These are phyloP conservation scores for Penicillium subrubescens DNA, from an alignment of 495 filamentous ascomycete genomes.

Conservation along the genomic window DNA sequence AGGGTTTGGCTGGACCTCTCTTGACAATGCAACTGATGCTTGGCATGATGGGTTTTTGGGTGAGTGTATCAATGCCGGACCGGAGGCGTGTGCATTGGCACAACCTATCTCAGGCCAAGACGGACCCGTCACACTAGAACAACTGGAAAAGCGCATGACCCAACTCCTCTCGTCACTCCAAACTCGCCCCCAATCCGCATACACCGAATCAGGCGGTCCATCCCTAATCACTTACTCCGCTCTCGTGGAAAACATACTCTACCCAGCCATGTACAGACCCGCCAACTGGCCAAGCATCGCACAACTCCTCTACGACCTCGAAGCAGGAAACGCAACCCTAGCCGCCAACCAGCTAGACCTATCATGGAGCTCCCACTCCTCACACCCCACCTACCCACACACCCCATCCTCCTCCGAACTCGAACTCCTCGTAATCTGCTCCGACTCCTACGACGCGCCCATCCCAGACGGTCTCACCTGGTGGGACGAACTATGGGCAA, in stretches of 20 bases:
- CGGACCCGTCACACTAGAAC: constrained; percentile 11
- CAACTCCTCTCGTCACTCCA: constrained; percentile 15
- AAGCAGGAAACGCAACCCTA: constrained; percentile 19
- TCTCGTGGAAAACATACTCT: constrained; percentile 15
- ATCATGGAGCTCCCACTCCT: constrained; percentile 14
- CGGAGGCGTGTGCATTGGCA: constrained; percentile 19
- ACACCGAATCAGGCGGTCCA: constrained; percentile 15
- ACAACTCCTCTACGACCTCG: constrained; percentile 21
- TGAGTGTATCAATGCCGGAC: constrained; percentile 22
- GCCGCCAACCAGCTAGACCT: constrained; percentile 14
- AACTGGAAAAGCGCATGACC: constrained; percentile 16
- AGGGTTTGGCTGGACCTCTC: constrained; percentile 23
- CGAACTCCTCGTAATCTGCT: constrained; percentile 18
- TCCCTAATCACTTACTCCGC: constrained; percentile 21
- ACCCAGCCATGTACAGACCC: constrained; percentile 17
- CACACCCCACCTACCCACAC: neutral
- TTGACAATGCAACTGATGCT: constrained; percentile 22
- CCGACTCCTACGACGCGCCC: constrained; percentile 23
- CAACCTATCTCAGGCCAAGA: constrained; percentile 4
- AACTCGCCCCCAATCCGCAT: constrained; percentile 20
- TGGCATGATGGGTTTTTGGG: constrained; percentile 24
- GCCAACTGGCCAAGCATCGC: constrained; percentile 13
- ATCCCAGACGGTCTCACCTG: constrained; percentile 19
- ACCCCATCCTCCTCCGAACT: constrained; percentile 14
- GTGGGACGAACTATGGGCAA: constrained; percentile 18